A percentile compares a stretch with the other conserved stretches of the same genome.
Evolutionary conservation across 1,284 basidiomycete species (phyloP).

Genomic region (Lentinus polychrous): DNA sequence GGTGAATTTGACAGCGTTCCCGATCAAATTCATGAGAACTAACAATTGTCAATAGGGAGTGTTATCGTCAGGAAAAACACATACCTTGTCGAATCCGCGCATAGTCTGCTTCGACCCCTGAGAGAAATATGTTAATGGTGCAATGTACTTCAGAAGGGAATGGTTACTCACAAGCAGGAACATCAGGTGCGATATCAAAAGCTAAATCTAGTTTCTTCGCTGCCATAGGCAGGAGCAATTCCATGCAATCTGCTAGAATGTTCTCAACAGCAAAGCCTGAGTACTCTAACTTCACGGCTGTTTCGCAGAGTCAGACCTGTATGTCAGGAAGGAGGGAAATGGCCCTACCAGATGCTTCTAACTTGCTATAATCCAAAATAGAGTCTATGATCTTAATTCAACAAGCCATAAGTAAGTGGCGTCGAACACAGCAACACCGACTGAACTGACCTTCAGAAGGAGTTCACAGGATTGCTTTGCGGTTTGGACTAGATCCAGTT

Average conservation of each 20-base stretch:
- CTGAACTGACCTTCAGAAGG: constrained; percentile 45
- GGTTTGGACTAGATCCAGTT: constrained; percentile 46
- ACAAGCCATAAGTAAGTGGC: neutral
- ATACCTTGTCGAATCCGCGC: constrained; percentile 64
- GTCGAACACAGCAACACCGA: neutral
- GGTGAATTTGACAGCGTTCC: constrained; percentile 71
- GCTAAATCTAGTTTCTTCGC: constrained; percentile 65
- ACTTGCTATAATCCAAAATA: constrained; percentile 67
- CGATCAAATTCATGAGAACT: constrained; percentile 71
- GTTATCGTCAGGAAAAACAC: constrained; percentile 4
- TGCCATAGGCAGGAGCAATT: constrained; percentile 63
- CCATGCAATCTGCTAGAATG: constrained; percentile 69
- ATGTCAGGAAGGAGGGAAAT: constrained; percentile 1
- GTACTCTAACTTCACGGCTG: constrained; percentile 61
- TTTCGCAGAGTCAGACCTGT: neutral
- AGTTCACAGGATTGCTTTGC: constrained; percentile 70
- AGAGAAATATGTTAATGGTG: neutral
- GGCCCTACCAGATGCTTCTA: constrained; percentile 56
- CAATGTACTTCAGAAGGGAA: neutral
- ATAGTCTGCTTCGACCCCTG: constrained; percentile 68
- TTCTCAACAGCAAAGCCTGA: constrained; percentile 64
- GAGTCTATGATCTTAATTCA: constrained; percentile 59
- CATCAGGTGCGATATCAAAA: constrained; percentile 58
- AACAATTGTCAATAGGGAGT: constrained; percentile 4
- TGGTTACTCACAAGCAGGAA: constrained; percentile 46